Base-by-base conservation (phyloP, 2,329 filamentous ascomycete genomes). In the Didymosphaeria variabile region DNA sequence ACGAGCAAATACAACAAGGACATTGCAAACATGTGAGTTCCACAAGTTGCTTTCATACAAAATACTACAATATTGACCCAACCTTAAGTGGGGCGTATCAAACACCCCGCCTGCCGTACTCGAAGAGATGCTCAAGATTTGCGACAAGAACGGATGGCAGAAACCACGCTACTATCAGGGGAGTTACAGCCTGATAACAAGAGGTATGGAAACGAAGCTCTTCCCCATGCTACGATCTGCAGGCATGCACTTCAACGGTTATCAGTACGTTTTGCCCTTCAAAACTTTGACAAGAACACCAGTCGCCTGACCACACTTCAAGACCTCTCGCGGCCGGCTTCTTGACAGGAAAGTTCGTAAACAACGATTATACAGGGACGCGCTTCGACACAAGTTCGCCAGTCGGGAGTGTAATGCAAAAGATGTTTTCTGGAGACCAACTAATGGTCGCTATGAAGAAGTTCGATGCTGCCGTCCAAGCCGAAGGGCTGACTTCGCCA, bases 121-220 rank as follows among this genome's bases (percentile, higher is more conserved):
- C 7, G 52, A 59, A 51, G 21, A 57, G 26, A 57, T 64, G 21
- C 54, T 61, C 17, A 50, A 49, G 17, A 50, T 64, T 21, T 64
- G 62, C 54, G 59, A 64, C 29, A 29, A 64, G 26, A 59, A 64
- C 6, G 56, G 56, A 17, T 57, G 52, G 52, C 31, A 56, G 57
- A 64, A 64, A 49, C 62, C 62, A 29, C 54, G 56, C 19, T 61
- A 50, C 49, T 61, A 61, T 31, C 62, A 61, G 45, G 62, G 62
- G 45, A 55, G 52, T 34, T 64, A 64, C 50, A 64, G 58, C 26
- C 49, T 59, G 19, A 53, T 64, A 34, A 61, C 62, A 7, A 56
- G 62, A 21, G 52, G 50, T 23, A 61, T 64, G 59, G 59, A 64
- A 44, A 57, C 53, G 13, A 61, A 61, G 19, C 56, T 64, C 4